Conservation (phyloP, 179 eudicot genomes). For the Gypsophila paniculata region DNA sequence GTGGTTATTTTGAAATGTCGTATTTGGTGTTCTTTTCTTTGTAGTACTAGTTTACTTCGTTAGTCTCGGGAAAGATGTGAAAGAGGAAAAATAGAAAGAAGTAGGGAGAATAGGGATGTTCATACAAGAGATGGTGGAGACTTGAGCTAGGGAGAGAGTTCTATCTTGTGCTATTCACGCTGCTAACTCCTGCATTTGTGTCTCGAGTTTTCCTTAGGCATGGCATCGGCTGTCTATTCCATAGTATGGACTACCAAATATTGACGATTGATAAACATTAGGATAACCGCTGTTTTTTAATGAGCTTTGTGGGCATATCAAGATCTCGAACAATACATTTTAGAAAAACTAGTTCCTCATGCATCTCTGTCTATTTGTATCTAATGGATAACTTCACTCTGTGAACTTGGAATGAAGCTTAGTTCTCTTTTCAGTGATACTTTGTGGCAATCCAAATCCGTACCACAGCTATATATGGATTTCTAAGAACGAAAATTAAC, state of each 20-base stretch:
- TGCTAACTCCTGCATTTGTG: too few relatives aligned
- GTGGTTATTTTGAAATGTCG: not conserved
- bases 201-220: too few relatives aligned
- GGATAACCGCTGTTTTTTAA: too few relatives aligned
- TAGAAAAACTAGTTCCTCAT: constrained; percentile 12
- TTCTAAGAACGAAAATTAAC: not conserved
- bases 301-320: constrained; percentile 4
- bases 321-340: not conserved
- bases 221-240: too few relatives aligned
- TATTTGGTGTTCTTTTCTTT: not conserved
- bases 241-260: too few relatives aligned
- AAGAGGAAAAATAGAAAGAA: constrained; percentile 3
- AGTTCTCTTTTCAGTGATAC: not conserved
- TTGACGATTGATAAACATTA: not conserved
- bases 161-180: too few relatives aligned
- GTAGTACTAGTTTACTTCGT: not conserved
- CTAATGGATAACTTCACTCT: not conserved
- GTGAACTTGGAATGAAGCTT: not conserved
- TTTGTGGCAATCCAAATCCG: not conserved
- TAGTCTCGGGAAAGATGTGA: not conserved
- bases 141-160: too few relatives aligned
- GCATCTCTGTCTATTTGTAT: not conserved
- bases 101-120: not conserved
- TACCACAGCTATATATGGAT: not conserved
- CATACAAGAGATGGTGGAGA: not conserved